Evolutionary conservation across 1,284 basidiomycete genomes (phyloP), one percentile per base, ranked within the genome.

Genomic region (Calocybe gambosa): DNA sequence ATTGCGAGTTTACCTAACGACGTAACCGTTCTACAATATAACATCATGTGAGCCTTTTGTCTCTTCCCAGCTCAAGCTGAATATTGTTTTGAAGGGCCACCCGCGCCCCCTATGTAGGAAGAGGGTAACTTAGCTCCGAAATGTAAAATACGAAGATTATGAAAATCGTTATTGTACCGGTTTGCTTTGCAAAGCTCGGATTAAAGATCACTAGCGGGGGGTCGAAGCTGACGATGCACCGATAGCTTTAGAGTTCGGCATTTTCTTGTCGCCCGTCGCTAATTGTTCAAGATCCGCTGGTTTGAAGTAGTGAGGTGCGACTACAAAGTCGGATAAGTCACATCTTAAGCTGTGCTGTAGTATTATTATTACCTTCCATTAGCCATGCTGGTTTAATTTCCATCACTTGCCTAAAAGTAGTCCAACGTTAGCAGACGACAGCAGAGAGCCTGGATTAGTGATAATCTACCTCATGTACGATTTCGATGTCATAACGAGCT

Each of bases 301-400:
- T 63, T 92, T 93, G 77, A 94, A 96, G 64, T 93, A 95, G 63
- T 96, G 93, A 1, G 93, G 92, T 1, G 93, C 93, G 33, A 94
- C 91, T 91, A 45, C 18, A 46, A 34, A 39, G 45, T 28, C 42
- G 37, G 28, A 36, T 52, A 21, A 26, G 25, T 44, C 36, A 31
- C 35, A 26, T 20, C 6, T 31, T 19, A 23, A 42, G 36, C 36
- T 48, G 7, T 20, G 39, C 44, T 25, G 13, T 46, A 1, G 41
- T 9, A 5, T n/a, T 26, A 5, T 3, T 69, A 80, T 53, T 46
- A 85, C 89, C 88, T 77, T 98, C 93, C 42, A 96, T 65, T 39
- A 99, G 65, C 95, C 95, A 98, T 35, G 80, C 67, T 0, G 93
- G 88, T 62, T 96, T 94, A 62, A 99, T 97, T 59, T 96, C 93